phyloP scores from a whole-genome alignment of 345 rosid genomes.

The Passiflora organensis region DNA sequence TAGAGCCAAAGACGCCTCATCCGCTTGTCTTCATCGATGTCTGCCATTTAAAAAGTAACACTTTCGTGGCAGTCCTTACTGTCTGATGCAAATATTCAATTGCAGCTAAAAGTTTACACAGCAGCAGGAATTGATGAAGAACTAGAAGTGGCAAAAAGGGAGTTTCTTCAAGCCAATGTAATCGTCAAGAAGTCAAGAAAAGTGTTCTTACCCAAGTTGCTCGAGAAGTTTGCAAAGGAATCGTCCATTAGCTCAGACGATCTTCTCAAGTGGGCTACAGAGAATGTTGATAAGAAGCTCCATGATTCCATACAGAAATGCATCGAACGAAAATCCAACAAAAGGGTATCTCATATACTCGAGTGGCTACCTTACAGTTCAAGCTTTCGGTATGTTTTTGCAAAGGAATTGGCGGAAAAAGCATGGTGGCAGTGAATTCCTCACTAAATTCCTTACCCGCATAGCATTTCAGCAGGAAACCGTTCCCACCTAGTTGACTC shows the following conservation, averaged over 20 bases:
- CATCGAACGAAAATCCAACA: constrained; percentile 39
- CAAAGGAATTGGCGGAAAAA: constrained; percentile 63
- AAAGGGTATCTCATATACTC: constrained; percentile 49
- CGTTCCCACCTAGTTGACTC: constrained; percentile 7
- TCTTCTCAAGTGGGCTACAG: constrained; percentile 51
- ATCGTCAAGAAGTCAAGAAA: constrained; percentile 55
- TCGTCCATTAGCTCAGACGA: constrained; percentile 49
- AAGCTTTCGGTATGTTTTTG: constrained; percentile 65
- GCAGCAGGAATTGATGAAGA: constrained; percentile 56
- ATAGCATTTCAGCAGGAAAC: constrained; percentile 10
- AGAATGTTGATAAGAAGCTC: constrained; percentile 59
- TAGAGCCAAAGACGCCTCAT: not conserved
- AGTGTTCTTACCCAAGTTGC: constrained; percentile 59
- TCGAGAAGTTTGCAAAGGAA: constrained; percentile 72
- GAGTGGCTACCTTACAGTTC: constrained; percentile 77
- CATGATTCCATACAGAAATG: constrained; percentile 52
- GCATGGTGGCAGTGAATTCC: constrained; percentile 39
- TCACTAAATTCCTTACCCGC: constrained; percentile 8
- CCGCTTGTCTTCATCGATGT: too few species aligned
- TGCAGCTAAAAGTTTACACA: constrained; percentile 68
- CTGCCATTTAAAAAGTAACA: too few species aligned
- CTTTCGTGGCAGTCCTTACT: too few species aligned
- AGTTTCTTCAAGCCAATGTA: constrained; percentile 56
- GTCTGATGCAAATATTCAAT: too few species aligned
- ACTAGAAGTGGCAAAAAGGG: constrained; percentile 61